A percentile compares a stretch with the other conserved stretches of the same genome.
These are phyloP conservation scores for Boletus vermiculosoides DNA, from an alignment of 768 basidiomycete genomes.

Conservation along the genomic window DNA sequence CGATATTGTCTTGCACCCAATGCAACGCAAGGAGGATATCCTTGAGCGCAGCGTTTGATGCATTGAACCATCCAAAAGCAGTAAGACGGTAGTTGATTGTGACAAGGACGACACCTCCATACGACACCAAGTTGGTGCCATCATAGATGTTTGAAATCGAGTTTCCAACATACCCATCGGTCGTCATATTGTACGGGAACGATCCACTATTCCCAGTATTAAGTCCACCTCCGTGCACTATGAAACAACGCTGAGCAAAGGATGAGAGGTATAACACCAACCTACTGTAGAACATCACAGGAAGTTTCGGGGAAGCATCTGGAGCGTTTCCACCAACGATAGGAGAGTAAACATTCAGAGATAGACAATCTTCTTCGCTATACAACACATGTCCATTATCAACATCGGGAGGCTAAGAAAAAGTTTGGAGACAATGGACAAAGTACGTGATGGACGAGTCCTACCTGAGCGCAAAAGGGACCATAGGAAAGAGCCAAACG, in stretches of 20 bases:
- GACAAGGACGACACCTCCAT: slow-evolving; percentile 25
- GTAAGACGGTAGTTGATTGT: slow-evolving; percentile 24
- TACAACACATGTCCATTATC: slow-evolving; percentile 10
- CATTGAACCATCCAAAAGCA: slow-evolving; percentile 26
- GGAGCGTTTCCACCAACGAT: background rate
- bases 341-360: slow-evolving; percentile 21
- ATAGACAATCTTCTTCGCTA: slow-evolving; percentile 20
- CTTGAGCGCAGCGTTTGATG: slow-evolving; percentile 27
- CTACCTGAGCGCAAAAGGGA: slow-evolving; percentile 20
- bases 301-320: slow-evolving; percentile 9
- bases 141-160: slow-evolving; percentile 22
- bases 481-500: slow-evolving; percentile 13
- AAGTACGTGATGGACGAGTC: background rate
- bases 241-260: background rate
- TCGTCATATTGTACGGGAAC: slow-evolving; percentile 23
- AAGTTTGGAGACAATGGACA: background rate
- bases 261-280: background rate
- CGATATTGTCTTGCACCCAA: slow-evolving; percentile 38
- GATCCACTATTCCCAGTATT: slow-evolving; percentile 17
- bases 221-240: slow-evolving; percentile 23
- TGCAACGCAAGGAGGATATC: slow-evolving; percentile 35
- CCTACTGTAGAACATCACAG: slow-evolving; percentile 22
- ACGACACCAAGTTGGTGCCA: slow-evolving; percentile 26
- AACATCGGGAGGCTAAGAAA: slow-evolving; percentile 12
- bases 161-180: slow-evolving; percentile 17